phyloP scores from a whole-genome alignment of 805 yeast genomes.

The Komagataella pastoris region DNA sequence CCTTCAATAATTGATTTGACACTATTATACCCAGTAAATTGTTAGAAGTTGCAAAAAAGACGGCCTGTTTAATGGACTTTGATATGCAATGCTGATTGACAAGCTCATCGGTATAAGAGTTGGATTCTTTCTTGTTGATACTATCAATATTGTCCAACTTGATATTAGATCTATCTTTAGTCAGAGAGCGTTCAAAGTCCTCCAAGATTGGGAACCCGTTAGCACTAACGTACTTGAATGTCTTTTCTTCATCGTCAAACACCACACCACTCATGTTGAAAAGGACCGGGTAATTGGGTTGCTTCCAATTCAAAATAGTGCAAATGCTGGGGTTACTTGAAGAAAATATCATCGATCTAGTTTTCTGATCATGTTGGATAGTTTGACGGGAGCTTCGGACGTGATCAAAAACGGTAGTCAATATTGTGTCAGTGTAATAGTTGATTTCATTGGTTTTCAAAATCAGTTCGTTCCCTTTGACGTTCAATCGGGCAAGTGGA shows the following conservation, averaged over 20 bases:
- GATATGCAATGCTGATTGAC: constrained; percentile 30
- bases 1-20: constrained; percentile 51
- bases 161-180: constrained; percentile 6
- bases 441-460: constrained; percentile 1
- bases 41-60: constrained; percentile 66
- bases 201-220: constrained; percentile 19
- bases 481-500: constrained; percentile 1
- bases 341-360: constrained; percentile 68
- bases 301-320: constrained; percentile 93
- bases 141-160: constrained; percentile 21
- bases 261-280: constrained; percentile 61
- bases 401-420: constrained; percentile 64
- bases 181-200: constrained; percentile 5
- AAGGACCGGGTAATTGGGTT: constrained; percentile 93
- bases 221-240: constrained; percentile 23
- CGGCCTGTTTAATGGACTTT: constrained; percentile 70
- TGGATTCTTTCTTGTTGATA: constrained; percentile 18
- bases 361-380: constrained; percentile 10
- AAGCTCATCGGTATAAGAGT: constrained; percentile 16
- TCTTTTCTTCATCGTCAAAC: constrained; percentile 7
- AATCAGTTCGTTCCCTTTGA: constrained; percentile 7
- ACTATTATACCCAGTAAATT: constrained; percentile 78
- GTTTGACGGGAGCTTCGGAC: constrained; percentile 36
- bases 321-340: constrained; percentile 86
- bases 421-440: constrained; percentile 57